Evolutionary conservation across 2,329 filamentous ascomycete species (phyloP), one percentile per base, ranked within the genome.

Genomic region (Emmonsiellopsis sp.): DNA sequence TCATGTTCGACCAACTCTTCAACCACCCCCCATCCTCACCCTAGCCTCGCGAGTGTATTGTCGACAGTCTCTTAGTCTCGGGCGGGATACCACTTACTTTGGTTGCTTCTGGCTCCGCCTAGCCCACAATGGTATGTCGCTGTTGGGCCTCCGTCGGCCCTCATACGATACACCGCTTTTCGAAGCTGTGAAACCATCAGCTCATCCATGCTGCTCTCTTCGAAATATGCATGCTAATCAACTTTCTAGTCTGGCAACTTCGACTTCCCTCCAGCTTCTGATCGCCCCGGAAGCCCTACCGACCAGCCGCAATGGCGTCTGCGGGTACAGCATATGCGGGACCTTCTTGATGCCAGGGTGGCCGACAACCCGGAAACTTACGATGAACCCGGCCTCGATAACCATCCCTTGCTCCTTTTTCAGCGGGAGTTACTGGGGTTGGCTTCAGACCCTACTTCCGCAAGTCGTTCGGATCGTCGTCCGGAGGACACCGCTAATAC

Each of bases 181-280:
- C 8, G 11, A 47, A 14, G 27, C 21, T 37, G 14, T n/a, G 32
- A 33, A 47, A 27, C 21, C 21, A 5, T 5, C 21, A 27, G 3
- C 21, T 5, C 21, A 27, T 27, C 21, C 21, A 27, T 27, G 21
- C 21, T 27, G 21, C 21, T 27, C 21, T 27, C 21, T 27, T 27
- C 21, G 21, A 27, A 27, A 3, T 27, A 27, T 27, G 21, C 21
- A 5, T 27, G 21, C 21, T 49, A 49, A 49, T 40, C 34, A 7
- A 49, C 31, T 27, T 37, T 58, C 21, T 58, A 75, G 72, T 71
- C 73, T 54, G 69, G 68, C 49, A 72, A 71, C 54, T 69, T 71
- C 64, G 70, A 72, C 60, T 66, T 68, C 56, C 70, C 71, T 51
- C 67, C 68, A 51, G 70, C 69, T 51, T 70, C 68, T 52, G 65